Evolutionary conservation across 768 basidiomycete species (phyloP).

Genomic region (Gelatoporia subvermispora): DNA sequence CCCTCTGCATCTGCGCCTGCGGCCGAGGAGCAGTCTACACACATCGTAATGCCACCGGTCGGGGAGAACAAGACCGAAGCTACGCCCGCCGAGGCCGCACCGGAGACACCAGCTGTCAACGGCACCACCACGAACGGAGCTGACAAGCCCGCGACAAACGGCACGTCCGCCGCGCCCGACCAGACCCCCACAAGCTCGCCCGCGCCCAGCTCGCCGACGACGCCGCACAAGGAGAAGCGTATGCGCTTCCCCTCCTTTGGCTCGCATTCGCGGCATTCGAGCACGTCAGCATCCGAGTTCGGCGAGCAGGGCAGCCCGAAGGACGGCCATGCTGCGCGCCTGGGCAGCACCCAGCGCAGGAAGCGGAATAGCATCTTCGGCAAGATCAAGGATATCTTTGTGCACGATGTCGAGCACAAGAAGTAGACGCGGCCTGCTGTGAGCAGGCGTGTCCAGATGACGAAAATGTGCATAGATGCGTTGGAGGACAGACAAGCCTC

Average conservation of each 20-base stretch:
- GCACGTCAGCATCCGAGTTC: constrained; percentile 11
- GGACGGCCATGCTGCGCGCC: constrained; percentile 5
- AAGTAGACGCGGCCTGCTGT: neutral
- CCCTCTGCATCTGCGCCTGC: neutral
- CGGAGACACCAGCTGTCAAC: constrained; percentile 1
- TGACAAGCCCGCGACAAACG: constrained; percentile 1
- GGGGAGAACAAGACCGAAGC: constrained; percentile 4
- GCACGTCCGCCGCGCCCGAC: constrained; percentile 8
- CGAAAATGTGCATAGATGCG: too few relatives aligned
- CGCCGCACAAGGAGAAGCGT: constrained; percentile 17
- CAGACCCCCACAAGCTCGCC: constrained; percentile 3
- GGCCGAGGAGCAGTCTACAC: constrained; percentile 5
- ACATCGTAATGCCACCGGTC: constrained; percentile 9
- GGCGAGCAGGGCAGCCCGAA: constrained; percentile 3
- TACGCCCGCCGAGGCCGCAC: constrained; percentile 3
- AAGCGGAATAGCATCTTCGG: constrained; percentile 27
- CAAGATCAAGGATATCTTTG: constrained; percentile 27
- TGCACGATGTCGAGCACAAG: constrained; percentile 7
- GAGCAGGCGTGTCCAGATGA: too few relatives aligned
- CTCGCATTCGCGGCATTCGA: constrained; percentile 13
- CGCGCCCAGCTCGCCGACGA: constrained; percentile 3
- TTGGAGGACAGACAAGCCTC: too few relatives aligned
- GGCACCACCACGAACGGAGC: constrained; percentile 1
- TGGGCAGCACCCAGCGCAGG: constrained; percentile 17
- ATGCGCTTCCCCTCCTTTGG: constrained; percentile 26